Evolutionary conservation across 2,329 filamentous ascomycete species (phyloP).

Genomic region (Ceratocystiopsis sp.): DNA sequence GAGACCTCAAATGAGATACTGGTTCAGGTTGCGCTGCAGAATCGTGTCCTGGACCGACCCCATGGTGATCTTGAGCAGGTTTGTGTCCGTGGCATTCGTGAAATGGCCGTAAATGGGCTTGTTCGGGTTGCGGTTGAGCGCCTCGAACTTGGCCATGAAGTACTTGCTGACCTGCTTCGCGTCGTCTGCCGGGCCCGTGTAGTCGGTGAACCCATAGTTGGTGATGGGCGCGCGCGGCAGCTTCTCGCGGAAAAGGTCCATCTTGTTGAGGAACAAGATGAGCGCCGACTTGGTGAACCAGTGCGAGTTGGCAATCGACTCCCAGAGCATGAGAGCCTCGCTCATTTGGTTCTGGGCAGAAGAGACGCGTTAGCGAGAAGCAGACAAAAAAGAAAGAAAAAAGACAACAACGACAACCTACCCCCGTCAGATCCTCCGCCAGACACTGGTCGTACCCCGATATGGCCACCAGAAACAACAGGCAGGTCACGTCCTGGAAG

Average conservation of each 20-base stretch:
- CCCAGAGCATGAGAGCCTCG: constrained; percentile 73
- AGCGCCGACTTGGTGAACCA: constrained; percentile 73
- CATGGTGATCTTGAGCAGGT: constrained; percentile 75
- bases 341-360: constrained; percentile 67
- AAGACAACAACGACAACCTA: constrained; percentile 52
- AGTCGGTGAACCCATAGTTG: constrained; percentile 62
- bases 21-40: constrained; percentile 67
- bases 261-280: constrained; percentile 77
- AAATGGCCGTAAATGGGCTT: constrained; percentile 48
- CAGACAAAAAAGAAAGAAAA: not conserved
- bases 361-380: not conserved
- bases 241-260: constrained; percentile 71
- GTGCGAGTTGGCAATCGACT: constrained; percentile 70
- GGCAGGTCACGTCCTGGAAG: constrained; percentile 83
- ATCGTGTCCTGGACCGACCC: constrained; percentile 76
- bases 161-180: constrained; percentile 63
- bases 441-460: constrained; percentile 94
- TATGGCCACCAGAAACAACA: constrained; percentile 87
- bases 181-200: constrained; percentile 52
- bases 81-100: constrained; percentile 48
- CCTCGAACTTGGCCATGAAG: constrained; percentile 66
- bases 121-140: constrained; percentile 51
- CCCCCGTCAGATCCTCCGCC: constrained; percentile 49
- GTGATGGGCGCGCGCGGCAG: constrained; percentile 52
- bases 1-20: constrained; percentile 48